Percentiles rank a stretch among this genome's conserved stretches.
Conservation (phyloP, 2,329 filamentous ascomycete genomes). For the Cladorrhinum sp. region DNA sequence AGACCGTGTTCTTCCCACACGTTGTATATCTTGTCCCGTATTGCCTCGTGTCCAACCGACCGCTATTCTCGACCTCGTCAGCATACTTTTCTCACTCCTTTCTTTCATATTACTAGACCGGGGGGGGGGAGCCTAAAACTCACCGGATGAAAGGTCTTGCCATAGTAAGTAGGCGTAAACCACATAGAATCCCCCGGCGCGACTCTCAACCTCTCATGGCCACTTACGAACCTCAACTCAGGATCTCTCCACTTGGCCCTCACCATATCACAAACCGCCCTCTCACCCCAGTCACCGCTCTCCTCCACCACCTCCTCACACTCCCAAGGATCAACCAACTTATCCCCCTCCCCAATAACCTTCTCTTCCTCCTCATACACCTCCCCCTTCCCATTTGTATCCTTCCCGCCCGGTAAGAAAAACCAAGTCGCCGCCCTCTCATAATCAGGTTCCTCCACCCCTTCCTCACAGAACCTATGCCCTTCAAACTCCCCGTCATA, state of each 20-base stretch:
- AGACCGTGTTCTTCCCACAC: conserved; percentile 29
- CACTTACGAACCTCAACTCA: conserved; percentile 28
- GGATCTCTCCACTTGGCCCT: conserved; percentile 38
- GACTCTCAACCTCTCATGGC: conserved; percentile 25
- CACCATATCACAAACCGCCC: conserved; percentile 45
- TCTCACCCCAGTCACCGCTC: conserved; percentile 41
- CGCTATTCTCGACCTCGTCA: not conserved
- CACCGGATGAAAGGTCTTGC: conserved; percentile 39
- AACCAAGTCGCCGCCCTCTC: conserved; percentile 45
- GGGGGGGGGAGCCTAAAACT: not conserved
- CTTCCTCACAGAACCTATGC: conserved; percentile 40
- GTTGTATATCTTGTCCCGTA: conserved; percentile 36
- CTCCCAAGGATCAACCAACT: conserved; percentile 36
- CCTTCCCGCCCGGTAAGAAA: conserved; percentile 44
- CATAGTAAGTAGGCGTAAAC: conserved; percentile 47
- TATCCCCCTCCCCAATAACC: conserved; percentile 31
- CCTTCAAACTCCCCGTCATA: conserved; percentile 44
- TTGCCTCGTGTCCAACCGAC: conserved; percentile 35
- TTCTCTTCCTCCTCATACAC: conserved; percentile 4
- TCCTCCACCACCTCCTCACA: conserved; percentile 37
- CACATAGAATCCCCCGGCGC: conserved; percentile 38
- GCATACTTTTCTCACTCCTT: not conserved
- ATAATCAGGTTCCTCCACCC: conserved; percentile 43
- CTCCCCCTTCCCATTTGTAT: conserved; percentile 33
- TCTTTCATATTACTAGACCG: too few relatives aligned